Conservation (phyloP, 2,329 filamentous ascomycete genomes). For the Trichoderma pleuroti region DNA sequence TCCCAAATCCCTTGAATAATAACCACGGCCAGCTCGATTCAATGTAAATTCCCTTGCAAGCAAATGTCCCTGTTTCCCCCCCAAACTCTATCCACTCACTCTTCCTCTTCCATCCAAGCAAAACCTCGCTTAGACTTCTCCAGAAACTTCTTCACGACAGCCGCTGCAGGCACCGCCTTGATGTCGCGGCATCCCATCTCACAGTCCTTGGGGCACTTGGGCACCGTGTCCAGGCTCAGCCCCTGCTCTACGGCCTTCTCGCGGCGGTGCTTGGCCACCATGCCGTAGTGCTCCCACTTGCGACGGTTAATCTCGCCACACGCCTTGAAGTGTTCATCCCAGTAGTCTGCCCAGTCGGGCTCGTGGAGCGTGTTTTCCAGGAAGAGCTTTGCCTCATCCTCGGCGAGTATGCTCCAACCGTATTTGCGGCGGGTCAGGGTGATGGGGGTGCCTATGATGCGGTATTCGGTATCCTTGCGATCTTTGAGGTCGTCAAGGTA, state of each 20-base stretch:
- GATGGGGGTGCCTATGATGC: constrained; percentile 21
- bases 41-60: not conserved
- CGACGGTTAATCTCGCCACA: constrained; percentile 24
- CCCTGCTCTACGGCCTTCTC: constrained; percentile 16
- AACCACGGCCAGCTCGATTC: not conserved
- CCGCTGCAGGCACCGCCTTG: not conserved
- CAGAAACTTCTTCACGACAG: constrained; percentile 3
- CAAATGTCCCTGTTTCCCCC: not conserved
- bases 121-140: not conserved
- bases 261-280: constrained; percentile 25
- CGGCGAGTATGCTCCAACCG: constrained; percentile 20
- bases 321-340: constrained; percentile 27
- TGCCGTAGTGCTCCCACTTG: constrained; percentile 28
- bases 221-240: constrained; percentile 3
- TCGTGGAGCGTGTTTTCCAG: constrained; percentile 25
- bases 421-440: constrained; percentile 21
- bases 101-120: not conserved
- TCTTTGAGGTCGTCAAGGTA: constrained; percentile 14
- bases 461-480: constrained; percentile 16
- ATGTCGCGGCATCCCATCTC: constrained; percentile 19
- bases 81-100: not conserved
- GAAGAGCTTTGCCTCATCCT: constrained; percentile 23
- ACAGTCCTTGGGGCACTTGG: constrained; percentile 15
- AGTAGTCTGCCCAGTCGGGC: constrained; percentile 23
- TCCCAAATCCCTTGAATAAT: not conserved